Evolutionary conservation across 73 alveolate genomes (phyloP), one percentile per base, ranked within the genome.

Genomic region (Symbiodinium pilosum): DNA sequence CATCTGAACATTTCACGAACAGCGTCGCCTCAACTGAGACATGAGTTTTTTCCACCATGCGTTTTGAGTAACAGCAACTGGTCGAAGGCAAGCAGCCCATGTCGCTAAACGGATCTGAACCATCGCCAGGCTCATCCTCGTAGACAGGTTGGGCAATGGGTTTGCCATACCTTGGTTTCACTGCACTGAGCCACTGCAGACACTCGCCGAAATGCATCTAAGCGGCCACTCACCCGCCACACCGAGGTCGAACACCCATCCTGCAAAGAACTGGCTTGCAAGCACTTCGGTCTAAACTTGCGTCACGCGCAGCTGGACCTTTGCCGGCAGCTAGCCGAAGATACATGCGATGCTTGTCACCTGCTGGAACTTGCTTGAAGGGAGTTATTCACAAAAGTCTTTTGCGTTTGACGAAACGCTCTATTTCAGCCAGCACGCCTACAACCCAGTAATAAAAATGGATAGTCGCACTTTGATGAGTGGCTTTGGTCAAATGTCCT

Each of bases 241-340:
- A n/a, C 97, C 97, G 42, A 91, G 77, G 68, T 91, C 97, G 77
- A 91, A 91, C 56, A 91, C 97, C 97, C 97, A 91, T 42, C 97
- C 97, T 91, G 86, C 34, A 51, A 16, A 9, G 81, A 64, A 20
- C 18, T 64, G 39, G 38, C 44, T 16, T 40, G 41, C 93, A 84
- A 54, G 64, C 20, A 32, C 12, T 84, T 28, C 64, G 30, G 28
- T 75, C 34, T 21, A 9, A 75, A 32, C 43, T 30, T 6, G 43
- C 18, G 24, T 0, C 84, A 69, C 84, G 91, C 42, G 39, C 20
- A 64, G 44, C 7, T 43, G 5, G 4, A 88, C 97, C 97, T 91
- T 68, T 91, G 88, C 89, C 81, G 77, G 97, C 97, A 1, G 97
- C 97, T 6, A 91, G 88, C 43, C 97, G 97, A 30, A 91, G 97